A percentile compares a stretch with the other conserved stretches of the same genome.
These are phyloP conservation scores for Articulospora tetracladia DNA, from an alignment of 495 filamentous ascomycete genomes.

Conservation along the genomic window DNA sequence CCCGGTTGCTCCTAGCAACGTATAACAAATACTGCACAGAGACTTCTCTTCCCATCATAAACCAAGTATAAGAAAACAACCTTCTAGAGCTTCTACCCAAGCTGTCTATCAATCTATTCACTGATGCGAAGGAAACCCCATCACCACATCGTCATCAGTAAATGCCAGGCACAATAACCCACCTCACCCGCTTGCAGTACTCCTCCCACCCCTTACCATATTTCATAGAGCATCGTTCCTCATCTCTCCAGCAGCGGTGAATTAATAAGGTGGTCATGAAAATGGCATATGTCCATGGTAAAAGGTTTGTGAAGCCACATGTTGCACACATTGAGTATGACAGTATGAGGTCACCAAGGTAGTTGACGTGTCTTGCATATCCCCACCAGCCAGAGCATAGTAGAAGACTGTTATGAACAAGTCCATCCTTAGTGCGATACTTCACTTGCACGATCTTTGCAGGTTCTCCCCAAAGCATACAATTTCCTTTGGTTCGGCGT, in stretches of 20 bases:
- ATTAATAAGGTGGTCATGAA: conserved; percentile 38
- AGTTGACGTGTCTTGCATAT: conserved; percentile 43
- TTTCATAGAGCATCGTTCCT: conserved; percentile 38
- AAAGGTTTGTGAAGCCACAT: conserved; percentile 33
- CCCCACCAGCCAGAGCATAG: conserved; percentile 50
- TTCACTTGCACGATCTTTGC: conserved; percentile 34
- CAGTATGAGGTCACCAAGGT: conserved; percentile 42
- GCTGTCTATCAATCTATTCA: too few relatives aligned
- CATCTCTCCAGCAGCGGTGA: conserved; percentile 35
- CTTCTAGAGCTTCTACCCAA: too few relatives aligned
- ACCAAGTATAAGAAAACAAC: too few relatives aligned
- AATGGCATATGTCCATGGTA: conserved; percentile 45
- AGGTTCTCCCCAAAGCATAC: conserved; percentile 37
- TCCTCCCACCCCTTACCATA: conserved; percentile 41
- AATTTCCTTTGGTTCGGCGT: conserved; percentile 37
- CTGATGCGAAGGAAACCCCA: not conserved
- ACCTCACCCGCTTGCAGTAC: conserved; percentile 40
- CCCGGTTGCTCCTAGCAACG: too few relatives aligned
- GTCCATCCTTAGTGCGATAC: conserved; percentile 39
- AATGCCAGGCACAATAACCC: conserved; percentile 39
- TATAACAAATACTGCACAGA: too few relatives aligned
- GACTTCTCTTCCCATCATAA: too few relatives aligned
- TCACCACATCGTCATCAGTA: conserved; percentile 24
- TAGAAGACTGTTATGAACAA: conserved; percentile 35
- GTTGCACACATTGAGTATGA: conserved; percentile 39